Conservation (phyloP, 139 green algal species). For the Chlorella sp. region DNA sequence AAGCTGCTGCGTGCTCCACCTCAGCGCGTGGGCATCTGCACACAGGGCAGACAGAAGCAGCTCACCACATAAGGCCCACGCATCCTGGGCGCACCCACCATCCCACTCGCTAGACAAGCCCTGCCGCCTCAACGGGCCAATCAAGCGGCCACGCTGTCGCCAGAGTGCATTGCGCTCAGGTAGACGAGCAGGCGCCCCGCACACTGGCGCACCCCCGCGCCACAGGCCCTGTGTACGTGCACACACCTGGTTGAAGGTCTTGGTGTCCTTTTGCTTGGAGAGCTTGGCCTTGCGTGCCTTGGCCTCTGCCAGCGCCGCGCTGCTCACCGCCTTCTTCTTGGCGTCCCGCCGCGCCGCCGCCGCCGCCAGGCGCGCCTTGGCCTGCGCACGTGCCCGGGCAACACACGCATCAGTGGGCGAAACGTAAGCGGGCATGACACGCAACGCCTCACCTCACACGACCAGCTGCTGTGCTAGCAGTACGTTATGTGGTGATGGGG, state of each 20-base stretch:
- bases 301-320: constrained; percentile 32
- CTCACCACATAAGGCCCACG: too few relatives aligned
- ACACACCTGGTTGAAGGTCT: constrained; percentile 39
- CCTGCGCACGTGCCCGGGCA: too few relatives aligned
- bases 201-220: background rate
- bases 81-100: too few relatives aligned
- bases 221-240: background rate
- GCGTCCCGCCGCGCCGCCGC: constrained; percentile 35
- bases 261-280: constrained; percentile 37
- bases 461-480: too few relatives aligned
- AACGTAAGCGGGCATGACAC: too few relatives aligned
- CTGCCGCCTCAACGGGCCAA: too few relatives aligned
- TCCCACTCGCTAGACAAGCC: too few relatives aligned
- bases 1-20: too few relatives aligned
- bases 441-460: too few relatives aligned
- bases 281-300: constrained; percentile 39
- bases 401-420: too few relatives aligned
- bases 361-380: constrained; percentile 37
- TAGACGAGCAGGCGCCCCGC: background rate
- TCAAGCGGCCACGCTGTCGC: background rate
- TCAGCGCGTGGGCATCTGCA: background rate
- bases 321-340: constrained; percentile 27
- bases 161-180: background rate
- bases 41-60: too few relatives aligned
- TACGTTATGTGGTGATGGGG: too few relatives aligned